These are phyloP conservation scores for Prosopis cineraria DNA, from an alignment of 306 rosid species.

Conservation along the genomic window DNA sequence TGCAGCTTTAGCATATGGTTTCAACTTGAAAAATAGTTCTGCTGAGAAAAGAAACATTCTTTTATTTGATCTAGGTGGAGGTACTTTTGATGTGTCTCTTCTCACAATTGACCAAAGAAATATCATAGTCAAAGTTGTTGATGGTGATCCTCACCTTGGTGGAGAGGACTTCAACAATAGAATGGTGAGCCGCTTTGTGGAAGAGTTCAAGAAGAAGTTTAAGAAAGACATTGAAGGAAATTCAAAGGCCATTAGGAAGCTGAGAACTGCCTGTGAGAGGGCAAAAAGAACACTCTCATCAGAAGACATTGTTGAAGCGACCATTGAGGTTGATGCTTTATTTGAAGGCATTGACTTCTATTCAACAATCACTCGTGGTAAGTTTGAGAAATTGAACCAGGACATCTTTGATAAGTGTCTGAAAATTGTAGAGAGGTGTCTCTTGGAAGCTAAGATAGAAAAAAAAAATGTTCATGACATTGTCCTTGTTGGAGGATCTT, in stretches of 20 bases:
- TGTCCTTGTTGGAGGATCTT: too few species aligned
- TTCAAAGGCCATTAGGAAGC: conserved; percentile 8
- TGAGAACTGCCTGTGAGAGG: too few species aligned
- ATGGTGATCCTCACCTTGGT: conserved; percentile 33
- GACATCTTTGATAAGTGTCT: too few species aligned
- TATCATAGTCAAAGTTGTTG: background rate
- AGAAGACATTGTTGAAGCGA: too few species aligned
- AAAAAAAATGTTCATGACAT: too few species aligned
- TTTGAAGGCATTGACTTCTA: too few species aligned
- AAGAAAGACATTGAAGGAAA: background rate
- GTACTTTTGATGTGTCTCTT: conserved; percentile 34
- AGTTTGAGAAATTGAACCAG: too few species aligned
- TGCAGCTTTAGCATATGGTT: conserved; percentile 29
- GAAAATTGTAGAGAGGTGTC: too few species aligned
- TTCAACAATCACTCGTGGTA: too few species aligned
- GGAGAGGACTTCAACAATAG: background rate
- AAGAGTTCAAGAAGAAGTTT: conserved; percentile 1
- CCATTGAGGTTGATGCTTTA: too few species aligned
- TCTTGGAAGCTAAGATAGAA: too few species aligned
- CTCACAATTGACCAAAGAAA: background rate
- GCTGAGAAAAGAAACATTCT: background rate
- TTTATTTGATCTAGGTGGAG: background rate
- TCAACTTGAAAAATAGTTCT: background rate
- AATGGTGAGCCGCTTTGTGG: conserved; percentile 7
- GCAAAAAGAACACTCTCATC: too few species aligned